Evolutionary conservation across 305 asterid genomes (phyloP).

Genomic region (Solanum hybrid): DNA sequence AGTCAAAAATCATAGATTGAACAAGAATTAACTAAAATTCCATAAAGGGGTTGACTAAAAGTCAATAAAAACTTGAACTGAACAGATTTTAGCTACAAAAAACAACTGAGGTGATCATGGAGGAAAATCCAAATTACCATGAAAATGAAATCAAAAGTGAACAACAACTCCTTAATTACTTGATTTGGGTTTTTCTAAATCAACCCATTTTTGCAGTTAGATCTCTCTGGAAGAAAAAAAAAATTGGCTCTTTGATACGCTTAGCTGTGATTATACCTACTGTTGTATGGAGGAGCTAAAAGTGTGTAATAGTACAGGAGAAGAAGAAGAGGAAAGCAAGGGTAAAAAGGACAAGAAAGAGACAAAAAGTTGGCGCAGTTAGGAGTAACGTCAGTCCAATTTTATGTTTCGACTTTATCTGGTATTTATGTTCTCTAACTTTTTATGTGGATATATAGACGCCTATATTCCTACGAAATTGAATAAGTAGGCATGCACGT

Average conservation of each 20-base stretch:
- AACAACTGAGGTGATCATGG: background rate
- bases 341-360: conserved; percentile 2
- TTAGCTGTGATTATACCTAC: background rate
- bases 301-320: background rate
- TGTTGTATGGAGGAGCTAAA: background rate
- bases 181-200: background rate
- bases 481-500: background rate
- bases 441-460: no score
- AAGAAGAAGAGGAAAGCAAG: background rate
- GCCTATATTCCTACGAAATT: no score
- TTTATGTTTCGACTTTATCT: background rate
- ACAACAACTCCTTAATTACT: background rate
- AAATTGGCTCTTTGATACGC: background rate
- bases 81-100: background rate
- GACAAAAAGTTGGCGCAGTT: conserved; percentile 1
- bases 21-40: background rate
- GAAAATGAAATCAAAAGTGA: background rate
- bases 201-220: conserved; percentile 4
- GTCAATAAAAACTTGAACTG: background rate
- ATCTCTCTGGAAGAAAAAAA: background rate
- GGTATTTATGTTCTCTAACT: no score
- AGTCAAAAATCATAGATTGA: background rate
- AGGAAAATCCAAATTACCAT: background rate
- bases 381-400: background rate
- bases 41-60: background rate